phyloP scores from a whole-genome alignment of 768 basidiomycete genomes.

The Lactarius vividus region DNA sequence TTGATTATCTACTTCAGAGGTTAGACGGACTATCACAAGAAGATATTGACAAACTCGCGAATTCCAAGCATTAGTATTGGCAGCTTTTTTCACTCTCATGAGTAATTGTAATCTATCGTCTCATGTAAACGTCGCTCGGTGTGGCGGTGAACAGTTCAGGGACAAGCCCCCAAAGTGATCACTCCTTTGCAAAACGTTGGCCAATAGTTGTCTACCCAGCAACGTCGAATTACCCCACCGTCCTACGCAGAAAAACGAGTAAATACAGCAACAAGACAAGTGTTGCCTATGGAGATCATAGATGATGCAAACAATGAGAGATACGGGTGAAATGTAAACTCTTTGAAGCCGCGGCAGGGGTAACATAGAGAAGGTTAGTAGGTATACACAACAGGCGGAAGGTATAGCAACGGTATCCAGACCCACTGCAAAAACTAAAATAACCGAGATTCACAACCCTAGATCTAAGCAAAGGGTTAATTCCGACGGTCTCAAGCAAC shows the following conservation, averaged over 20 bases:
- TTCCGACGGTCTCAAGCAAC: neutral
- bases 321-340: slow-evolving; percentile 5
- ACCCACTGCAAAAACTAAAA: neutral
- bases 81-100: neutral
- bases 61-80: slow-evolving; percentile 3
- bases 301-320: neutral
- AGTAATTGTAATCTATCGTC: neutral
- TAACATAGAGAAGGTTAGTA: neutral
- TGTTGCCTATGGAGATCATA: neutral
- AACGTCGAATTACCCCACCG: slow-evolving; percentile 2
- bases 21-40: slow-evolving; percentile 81
- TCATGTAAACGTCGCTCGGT: neutral
- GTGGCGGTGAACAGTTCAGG: neutral
- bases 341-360: neutral
- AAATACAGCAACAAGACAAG: slow-evolving; percentile 13
- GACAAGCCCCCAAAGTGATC: neutral
- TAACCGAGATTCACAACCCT: slow-evolving; percentile 18
- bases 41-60: slow-evolving; percentile 67
- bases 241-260: slow-evolving; percentile 13
- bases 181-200: neutral
- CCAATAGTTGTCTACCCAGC: neutral
- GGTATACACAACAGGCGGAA: slow-evolving; percentile 14
- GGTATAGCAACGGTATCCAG: slow-evolving; percentile 22
- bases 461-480: slow-evolving; percentile 15
- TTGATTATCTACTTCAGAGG: slow-evolving; percentile 91